Percentiles rank a stretch among this genome's conserved stretches.
Conservation (phyloP, 148 eudicot species). For the Persicaria maculosa region DNA sequence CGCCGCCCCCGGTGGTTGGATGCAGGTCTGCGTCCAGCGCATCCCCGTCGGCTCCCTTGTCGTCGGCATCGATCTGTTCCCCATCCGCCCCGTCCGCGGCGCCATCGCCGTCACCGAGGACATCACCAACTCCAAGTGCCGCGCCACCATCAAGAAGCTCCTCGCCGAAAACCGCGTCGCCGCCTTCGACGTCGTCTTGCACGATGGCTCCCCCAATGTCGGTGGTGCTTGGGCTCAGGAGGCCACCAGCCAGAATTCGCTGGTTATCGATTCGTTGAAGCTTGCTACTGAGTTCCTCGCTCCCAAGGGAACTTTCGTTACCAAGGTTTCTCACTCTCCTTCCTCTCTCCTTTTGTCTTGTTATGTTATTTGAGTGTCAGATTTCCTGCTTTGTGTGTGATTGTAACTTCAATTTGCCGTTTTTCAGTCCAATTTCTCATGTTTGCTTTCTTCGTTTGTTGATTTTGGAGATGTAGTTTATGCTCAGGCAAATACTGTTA, state of each 20-base stretch:
- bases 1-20: constrained; percentile 98
- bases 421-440: too few species aligned
- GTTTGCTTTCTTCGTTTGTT: too few species aligned
- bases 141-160: constrained; percentile 40
- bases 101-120: constrained; percentile 62
- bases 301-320: constrained; percentile 77
- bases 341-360: background rate
- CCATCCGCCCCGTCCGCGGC: constrained; percentile 74
- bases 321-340: constrained; percentile 39
- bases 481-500: too few species aligned
- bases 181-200: constrained; percentile 70
- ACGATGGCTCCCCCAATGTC: constrained; percentile 91
- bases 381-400: background rate
- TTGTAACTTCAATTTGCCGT: background rate
- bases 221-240: constrained; percentile 98
- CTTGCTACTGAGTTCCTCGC: constrained; percentile 78
- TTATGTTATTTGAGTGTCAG: background rate
- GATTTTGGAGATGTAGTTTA: too few species aligned
- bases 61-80: constrained; percentile 70
- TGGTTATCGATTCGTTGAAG: constrained; percentile 85
- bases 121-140: constrained; percentile 59
- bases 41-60: constrained; percentile 77
- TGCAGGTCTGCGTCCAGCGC: constrained; percentile 71
- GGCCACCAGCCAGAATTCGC: constrained; percentile 77
- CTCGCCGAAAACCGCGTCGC: constrained; percentile 49